phyloP scores from a whole-genome alignment of 2,329 filamentous ascomycete species.

The Ophiostoma montium region DNA sequence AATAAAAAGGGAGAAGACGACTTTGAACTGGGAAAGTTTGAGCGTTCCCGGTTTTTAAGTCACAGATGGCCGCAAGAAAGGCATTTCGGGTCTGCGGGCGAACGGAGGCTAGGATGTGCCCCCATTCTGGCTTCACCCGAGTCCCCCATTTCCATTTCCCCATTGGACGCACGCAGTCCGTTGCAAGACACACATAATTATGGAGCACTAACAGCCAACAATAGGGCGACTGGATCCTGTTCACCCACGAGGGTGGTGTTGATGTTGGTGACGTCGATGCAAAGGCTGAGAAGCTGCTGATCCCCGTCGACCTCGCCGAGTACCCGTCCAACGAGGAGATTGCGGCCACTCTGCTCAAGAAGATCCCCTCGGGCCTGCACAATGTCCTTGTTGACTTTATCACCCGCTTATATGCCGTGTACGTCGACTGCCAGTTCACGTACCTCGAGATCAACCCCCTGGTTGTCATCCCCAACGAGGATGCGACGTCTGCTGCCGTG shows the following conservation, averaged over 20 bases:
- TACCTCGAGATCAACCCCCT: constrained; percentile 99
- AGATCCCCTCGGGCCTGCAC: constrained; percentile 90
- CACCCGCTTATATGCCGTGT: constrained; percentile 92
- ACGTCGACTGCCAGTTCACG: constrained; percentile 99
- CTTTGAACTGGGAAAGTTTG: too few relatives aligned
- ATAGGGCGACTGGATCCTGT: constrained; percentile 98
- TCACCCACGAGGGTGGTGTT: constrained; percentile 98
- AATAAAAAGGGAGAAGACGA: not conserved
- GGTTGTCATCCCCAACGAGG: constrained; percentile 89
- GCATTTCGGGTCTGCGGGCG: constrained; percentile 20
- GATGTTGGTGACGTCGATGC: constrained; percentile 98
- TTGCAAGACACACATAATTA: constrained; percentile 1
- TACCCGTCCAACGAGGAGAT: constrained; percentile 96
- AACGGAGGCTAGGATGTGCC: constrained; percentile 28
- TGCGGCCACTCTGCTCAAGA: constrained; percentile 68
- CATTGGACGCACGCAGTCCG: constrained; percentile 1
- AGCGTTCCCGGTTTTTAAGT: constrained; percentile 3
- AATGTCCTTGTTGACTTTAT: constrained; percentile 99
- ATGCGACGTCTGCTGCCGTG: constrained; percentile 83
- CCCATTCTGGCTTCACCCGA: constrained; percentile 7
- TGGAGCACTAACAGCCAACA: constrained; percentile 4
- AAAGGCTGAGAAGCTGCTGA: constrained; percentile 96
- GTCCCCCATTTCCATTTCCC: not conserved
- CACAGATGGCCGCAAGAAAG: not conserved
- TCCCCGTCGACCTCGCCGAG: constrained; percentile 86